Base-by-base conservation (phyloP, 2,329 filamentous ascomycete species). In the Botrytis byssoidea region DNA sequence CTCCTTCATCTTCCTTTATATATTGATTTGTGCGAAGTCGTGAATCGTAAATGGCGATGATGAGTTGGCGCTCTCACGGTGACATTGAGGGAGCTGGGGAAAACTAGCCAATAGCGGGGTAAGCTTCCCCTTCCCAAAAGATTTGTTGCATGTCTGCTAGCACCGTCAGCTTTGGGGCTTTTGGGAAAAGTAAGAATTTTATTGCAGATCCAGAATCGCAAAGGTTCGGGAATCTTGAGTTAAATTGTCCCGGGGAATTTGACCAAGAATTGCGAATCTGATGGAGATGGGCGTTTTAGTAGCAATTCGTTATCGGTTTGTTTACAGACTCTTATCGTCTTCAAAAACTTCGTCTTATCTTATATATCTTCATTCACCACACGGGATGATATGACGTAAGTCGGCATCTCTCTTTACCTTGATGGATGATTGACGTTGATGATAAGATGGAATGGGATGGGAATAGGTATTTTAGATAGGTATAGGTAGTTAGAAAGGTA, bases 261-360 rank as follows among this genome's bases (percentile, higher is more conserved):
- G 42, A 48, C 22, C 32, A 32, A 66, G 20, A n/a, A 35, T 35
- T 37, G 63, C 18, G 12, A 35, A 25, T 14, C 18, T 48, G 6
- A 29, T 35, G 42, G 10, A 25, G 42, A 48, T 32, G 42, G 18
- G 44, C 20, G 20, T 48, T 37, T 66, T 66, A 7, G 29, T 66
- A 37, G 63, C 16, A 37, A 48, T 66, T 66, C 29, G 64, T 16
- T 66, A 66, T 66, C 64, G 64, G 42, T 35, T 66, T 66, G 20
- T 66, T 48, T 35, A 37, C 64, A 66, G 35, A 14, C 29, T 66
- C 44, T 66, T 66, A 66, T 66, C 63, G 20, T 29, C n/a, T 22
- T 42, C 25, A 25, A 48, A 65, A 25, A 35, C 9, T 35, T 48
- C 29, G 12, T 48, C 42, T 48, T 66, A 66, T 66, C 29, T 48